Evolutionary conservation across 2,329 filamentous ascomycete species (phyloP).

Genomic region (Fusarium mexicanum): DNA sequence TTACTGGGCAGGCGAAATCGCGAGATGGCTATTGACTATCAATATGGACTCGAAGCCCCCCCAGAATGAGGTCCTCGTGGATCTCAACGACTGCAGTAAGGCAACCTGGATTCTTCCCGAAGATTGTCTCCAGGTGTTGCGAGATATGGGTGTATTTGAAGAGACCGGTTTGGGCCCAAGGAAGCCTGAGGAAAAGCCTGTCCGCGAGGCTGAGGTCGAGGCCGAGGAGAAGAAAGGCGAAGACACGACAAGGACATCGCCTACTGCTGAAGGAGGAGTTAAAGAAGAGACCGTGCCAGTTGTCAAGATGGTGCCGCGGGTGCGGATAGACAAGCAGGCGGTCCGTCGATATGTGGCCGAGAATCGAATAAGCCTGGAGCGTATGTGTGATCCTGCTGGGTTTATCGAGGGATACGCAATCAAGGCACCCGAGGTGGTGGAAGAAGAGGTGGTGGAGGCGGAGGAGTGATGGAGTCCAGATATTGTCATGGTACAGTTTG

Average conservation of each 20-base stretch:
- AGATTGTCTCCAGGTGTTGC: slow-evolving; percentile 81
- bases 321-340: slow-evolving; percentile 63
- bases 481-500: not conserved
- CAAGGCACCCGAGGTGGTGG: slow-evolving; percentile 49
- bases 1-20: slow-evolving; percentile 88
- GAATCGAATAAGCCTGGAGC: slow-evolving; percentile 70
- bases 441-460: slow-evolving; percentile 46
- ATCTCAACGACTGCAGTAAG: slow-evolving; percentile 76
- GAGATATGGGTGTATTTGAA: slow-evolving; percentile 80
- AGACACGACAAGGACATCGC: slow-evolving; percentile 16
- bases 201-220: slow-evolving; percentile 23
- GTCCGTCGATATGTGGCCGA: slow-evolving; percentile 73
- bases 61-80: slow-evolving; percentile 61
- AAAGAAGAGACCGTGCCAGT: slow-evolving; percentile 44
- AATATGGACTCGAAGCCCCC: slow-evolving; percentile 48
- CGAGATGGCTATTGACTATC: slow-evolving; percentile 68
- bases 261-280: slow-evolving; percentile 19
- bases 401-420: slow-evolving; percentile 76
- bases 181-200: slow-evolving; percentile 43
- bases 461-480: slow-evolving; percentile 17
- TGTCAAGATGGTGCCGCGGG: slow-evolving; percentile 53
- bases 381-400: slow-evolving; percentile 76
- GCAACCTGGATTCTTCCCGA: slow-evolving; percentile 87
- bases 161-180: slow-evolving; percentile 62
- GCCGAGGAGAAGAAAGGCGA: slow-evolving; percentile 36